phyloP scores from a whole-genome alignment of 2,329 filamentous ascomycete genomes.

The Cladosporium sp. region DNA sequence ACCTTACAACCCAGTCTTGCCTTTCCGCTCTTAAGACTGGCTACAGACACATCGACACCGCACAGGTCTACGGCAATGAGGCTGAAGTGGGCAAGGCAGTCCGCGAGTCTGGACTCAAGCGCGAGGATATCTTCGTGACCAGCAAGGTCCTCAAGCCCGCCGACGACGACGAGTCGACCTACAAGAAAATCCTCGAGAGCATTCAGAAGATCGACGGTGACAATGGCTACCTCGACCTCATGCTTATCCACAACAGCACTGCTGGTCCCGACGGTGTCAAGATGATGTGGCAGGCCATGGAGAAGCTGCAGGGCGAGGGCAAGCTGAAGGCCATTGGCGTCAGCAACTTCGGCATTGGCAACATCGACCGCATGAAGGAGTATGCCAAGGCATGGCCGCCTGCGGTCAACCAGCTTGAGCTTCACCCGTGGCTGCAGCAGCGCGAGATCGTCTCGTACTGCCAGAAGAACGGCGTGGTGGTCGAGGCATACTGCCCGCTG shows the following conservation, averaged over 20 bases:
- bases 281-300: constrained; percentile 60
- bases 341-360: constrained; percentile 62
- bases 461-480: constrained; percentile 51
- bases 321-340: constrained; percentile 62
- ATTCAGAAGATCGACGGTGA: constrained; percentile 54
- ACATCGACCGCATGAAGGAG: constrained; percentile 62
- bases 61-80: constrained; percentile 66
- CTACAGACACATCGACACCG: constrained; percentile 62
- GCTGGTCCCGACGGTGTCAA: constrained; percentile 50
- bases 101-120: constrained; percentile 48
- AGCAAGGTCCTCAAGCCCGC: constrained; percentile 59
- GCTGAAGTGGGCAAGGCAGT: constrained; percentile 59
- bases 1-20: constrained; percentile 45
- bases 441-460: constrained; percentile 53
- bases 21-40: constrained; percentile 51
- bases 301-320: constrained; percentile 54
- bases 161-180: constrained; percentile 51
- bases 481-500: constrained; percentile 61
- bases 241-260: constrained; percentile 62
- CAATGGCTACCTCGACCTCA: constrained; percentile 62
- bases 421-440: constrained; percentile 68
- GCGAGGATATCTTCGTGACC: constrained; percentile 60
- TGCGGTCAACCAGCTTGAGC: constrained; percentile 69
- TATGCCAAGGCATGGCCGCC: constrained; percentile 64
- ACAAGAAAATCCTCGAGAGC: constrained; percentile 54